These are phyloP conservation scores for Russula sp. DNA, from an alignment of 768 basidiomycete species.

Conservation along the genomic window DNA sequence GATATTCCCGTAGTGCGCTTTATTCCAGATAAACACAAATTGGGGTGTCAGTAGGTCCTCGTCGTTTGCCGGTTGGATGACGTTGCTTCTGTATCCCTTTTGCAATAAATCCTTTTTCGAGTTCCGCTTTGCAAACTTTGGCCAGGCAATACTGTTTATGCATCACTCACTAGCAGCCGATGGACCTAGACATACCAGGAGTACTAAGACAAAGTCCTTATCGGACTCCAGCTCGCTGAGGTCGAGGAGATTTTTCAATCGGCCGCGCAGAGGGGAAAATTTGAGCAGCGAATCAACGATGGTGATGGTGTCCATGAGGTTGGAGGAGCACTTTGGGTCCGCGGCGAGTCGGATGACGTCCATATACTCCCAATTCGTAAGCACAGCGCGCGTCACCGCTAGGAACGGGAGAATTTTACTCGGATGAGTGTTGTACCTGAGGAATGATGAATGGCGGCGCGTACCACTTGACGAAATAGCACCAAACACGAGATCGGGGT, in stretches of 20 bases:
- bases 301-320: slow-evolving; percentile 51
- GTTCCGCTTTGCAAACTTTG: too few relatives aligned
- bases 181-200: slow-evolving; percentile 41
- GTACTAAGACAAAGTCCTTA: slow-evolving; percentile 69
- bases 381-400: slow-evolving; percentile 81
- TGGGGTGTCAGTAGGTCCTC: too few relatives aligned
- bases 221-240: slow-evolving; percentile 62
- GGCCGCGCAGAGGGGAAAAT: slow-evolving; percentile 38
- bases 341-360: slow-evolving; percentile 73
- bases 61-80: too few relatives aligned
- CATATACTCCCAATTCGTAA: slow-evolving; percentile 85
- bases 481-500: slow-evolving; percentile 83
- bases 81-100: too few relatives aligned
- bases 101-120: too few relatives aligned
- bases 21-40: too few relatives aligned
- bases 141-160: slow-evolving; percentile 49
- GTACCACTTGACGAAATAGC: slow-evolving; percentile 83
- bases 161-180: neutral
- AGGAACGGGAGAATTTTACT: neutral
- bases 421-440: neutral
- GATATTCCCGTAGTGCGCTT: too few relatives aligned
- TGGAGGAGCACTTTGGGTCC: slow-evolving; percentile 53
- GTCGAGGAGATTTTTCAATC: slow-evolving; percentile 74
- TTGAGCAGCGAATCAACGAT: slow-evolving; percentile 60
- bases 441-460: slow-evolving; percentile 21